Evolutionary conservation across 495 filamentous ascomycete genomes (phyloP).

Genomic region (Podospora didyma): DNA sequence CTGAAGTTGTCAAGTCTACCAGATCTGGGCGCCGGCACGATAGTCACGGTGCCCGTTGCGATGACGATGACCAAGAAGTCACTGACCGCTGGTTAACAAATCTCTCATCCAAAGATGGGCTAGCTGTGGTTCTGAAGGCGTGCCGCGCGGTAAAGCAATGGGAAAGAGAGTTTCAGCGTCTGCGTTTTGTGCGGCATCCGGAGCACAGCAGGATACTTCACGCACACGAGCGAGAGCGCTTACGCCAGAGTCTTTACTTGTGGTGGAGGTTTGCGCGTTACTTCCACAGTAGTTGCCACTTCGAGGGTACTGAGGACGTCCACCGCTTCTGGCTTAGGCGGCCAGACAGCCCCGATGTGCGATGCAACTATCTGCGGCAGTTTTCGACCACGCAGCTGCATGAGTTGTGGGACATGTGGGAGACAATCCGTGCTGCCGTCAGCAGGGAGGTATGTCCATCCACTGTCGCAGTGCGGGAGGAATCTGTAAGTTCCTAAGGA

Average conservation of each 20-base stretch:
- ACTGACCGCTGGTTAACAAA: constrained; percentile 5
- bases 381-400: constrained; percentile 32
- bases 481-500: constrained; percentile 28
- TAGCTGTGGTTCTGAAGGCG: constrained; percentile 41
- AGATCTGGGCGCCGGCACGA: not conserved
- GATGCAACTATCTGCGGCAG: constrained; percentile 28
- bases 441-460: constrained; percentile 36
- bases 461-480: constrained; percentile 20
- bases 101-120: not conserved
- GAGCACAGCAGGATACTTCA: constrained; percentile 60
- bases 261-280: constrained; percentile 56
- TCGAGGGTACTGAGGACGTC: constrained; percentile 1
- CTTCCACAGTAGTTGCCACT: constrained; percentile 26
- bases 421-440: constrained; percentile 24
- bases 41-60: not conserved
- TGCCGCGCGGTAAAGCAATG: constrained; percentile 59
- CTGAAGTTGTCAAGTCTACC: not conserved
- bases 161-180: constrained; percentile 63
- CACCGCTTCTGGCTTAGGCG: constrained; percentile 4
- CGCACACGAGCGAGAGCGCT: constrained; percentile 48
- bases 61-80: not conserved
- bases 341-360: constrained; percentile 13
- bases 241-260: constrained; percentile 66
- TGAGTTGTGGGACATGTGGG: constrained; percentile 32
- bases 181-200: constrained; percentile 60